Evolutionary conservation across 2,329 filamentous ascomycete genomes (phyloP).

Genomic region (Aspergillus fumigatiaffinis): DNA sequence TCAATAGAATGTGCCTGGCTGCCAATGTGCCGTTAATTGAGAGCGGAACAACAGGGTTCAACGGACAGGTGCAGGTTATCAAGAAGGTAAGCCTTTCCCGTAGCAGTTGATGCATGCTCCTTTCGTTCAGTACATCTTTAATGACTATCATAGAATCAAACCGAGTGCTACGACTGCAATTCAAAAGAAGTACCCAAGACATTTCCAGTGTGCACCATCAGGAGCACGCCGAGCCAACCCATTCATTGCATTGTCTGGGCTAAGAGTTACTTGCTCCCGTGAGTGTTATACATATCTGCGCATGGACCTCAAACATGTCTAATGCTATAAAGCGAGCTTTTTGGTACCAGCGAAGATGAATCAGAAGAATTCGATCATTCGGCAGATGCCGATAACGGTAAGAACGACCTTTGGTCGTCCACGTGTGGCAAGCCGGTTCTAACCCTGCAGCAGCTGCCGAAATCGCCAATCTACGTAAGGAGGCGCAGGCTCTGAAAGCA

Average conservation of each 20-base stretch:
- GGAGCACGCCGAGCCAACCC: conserved; percentile 90
- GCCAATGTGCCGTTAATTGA: conserved; percentile 88
- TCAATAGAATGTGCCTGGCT: conserved; percentile 95
- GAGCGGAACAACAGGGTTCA: conserved; percentile 96
- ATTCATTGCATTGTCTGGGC: conserved; percentile 99
- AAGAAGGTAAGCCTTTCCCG: conserved; percentile 56
- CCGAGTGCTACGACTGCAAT: conserved; percentile 94
- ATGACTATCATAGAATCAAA: conserved; percentile 56
- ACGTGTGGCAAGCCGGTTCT: conserved; percentile 8
- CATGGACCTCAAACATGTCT: conserved; percentile 15
- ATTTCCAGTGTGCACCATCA: conserved; percentile 94
- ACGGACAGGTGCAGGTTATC: conserved; percentile 95
- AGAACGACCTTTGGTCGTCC: conserved; percentile 5
- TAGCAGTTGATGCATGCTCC: not conserved
- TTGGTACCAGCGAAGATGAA: conserved; percentile 85
- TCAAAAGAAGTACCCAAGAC: conserved; percentile 86
- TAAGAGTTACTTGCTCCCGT: conserved; percentile 90
- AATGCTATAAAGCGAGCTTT: conserved; percentile 63
- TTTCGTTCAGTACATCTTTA: not conserved
- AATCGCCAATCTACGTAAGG: conserved; percentile 80
- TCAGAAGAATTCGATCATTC: conserved; percentile 73
- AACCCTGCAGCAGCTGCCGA: conserved; percentile 56
- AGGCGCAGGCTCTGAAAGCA: conserved; percentile 76
- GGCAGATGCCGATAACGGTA: conserved; percentile 74
- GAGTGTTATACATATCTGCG: conserved; percentile 8